Base-by-base conservation (phyloP, 2,329 filamentous ascomycete genomes). In the Colletotrichum melonis region DNA sequence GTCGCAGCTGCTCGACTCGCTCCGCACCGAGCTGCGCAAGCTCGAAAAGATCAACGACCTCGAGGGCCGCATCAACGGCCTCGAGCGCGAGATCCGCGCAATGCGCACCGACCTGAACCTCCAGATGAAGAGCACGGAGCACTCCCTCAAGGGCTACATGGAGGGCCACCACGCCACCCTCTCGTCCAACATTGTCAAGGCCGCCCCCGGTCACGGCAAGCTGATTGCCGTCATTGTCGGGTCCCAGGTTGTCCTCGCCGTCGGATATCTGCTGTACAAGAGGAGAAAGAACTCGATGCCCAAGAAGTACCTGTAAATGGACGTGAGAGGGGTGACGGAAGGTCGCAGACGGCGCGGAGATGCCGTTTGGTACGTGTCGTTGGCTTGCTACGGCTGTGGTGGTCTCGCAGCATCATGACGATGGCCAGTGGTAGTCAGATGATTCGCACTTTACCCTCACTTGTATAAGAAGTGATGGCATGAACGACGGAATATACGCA, bases 301-400 rank as follows among this genome's bases (percentile, higher is more conserved):
- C n/a, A 98, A 98, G 88, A 98, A 98, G 85, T 98, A 95, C 82
- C 85, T 98, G 80, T 98, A 86, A 79, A 67, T 9, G 52, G 59
- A 30, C 5, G 22, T 38, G 22, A 42, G 42, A 16, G 11, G 14
- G 26, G 49, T 16, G 12, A n/a, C 38, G 54, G 54, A 8, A 58
- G 56, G 14, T 64, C 55, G 19, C 11, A 42, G 59, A 46, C 42
- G 24, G 26, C 55, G 55, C 52, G 49, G 28, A 59, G 66, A 64
- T 24, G 63, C 19, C 54, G 42, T 46, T 35, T 38, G 59, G 42
- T 59, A 56, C 35, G 64, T 59, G 57, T 19, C n/a, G 12, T 54
- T 26, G 11, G 19, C 19, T 42, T 42, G 5, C 16, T 19, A 19
- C 14, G 38, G 38, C 38, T 42, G 38, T 19, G 38, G 6, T 7